phyloP scores from a whole-genome alignment of 2,329 filamentous ascomycete species.

The Colletotrichum simmondsii region DNA sequence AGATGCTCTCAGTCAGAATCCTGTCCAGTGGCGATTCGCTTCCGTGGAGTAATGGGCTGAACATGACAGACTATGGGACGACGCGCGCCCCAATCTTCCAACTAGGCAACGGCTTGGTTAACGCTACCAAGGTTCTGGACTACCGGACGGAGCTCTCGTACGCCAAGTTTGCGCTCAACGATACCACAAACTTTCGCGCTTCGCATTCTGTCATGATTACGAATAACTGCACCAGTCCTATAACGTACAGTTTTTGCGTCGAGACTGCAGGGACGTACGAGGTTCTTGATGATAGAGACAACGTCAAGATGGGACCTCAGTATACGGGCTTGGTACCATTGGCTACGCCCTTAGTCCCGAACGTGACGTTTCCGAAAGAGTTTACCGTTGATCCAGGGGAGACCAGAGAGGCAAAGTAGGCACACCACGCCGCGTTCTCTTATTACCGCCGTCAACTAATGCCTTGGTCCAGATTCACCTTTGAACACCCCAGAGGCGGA shows the following conservation, averaged over 20 bases:
- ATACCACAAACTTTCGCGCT: constrained; percentile 55
- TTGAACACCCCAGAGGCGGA: constrained; percentile 40
- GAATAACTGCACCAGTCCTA: constrained; percentile 50
- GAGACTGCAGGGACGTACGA: constrained; percentile 44
- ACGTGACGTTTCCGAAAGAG: constrained; percentile 18
- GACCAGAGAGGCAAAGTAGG: constrained; percentile 35
- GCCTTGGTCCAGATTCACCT: constrained; percentile 35
- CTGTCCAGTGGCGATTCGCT: constrained; percentile 46
- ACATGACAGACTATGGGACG: constrained; percentile 32
- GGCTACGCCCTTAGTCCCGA: not conserved
- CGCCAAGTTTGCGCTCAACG: constrained; percentile 59
- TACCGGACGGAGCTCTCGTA: constrained; percentile 51
- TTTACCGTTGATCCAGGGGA: constrained; percentile 41
- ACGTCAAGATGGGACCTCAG: constrained; percentile 16
- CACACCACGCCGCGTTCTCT: too few species aligned
- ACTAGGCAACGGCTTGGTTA: constrained; percentile 59
- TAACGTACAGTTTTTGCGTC: constrained; percentile 53
- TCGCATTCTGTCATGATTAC: constrained; percentile 51
- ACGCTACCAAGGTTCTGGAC: constrained; percentile 56
- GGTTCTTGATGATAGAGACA: not conserved
- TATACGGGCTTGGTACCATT: not conserved
- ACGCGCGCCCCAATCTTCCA: constrained; percentile 47
- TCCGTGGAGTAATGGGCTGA: constrained; percentile 44
- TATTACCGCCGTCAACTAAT: not conserved
- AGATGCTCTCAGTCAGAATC: constrained; percentile 40